Conservation (phyloP, 805 yeast species). For the Ogataea methylovora region DNA sequence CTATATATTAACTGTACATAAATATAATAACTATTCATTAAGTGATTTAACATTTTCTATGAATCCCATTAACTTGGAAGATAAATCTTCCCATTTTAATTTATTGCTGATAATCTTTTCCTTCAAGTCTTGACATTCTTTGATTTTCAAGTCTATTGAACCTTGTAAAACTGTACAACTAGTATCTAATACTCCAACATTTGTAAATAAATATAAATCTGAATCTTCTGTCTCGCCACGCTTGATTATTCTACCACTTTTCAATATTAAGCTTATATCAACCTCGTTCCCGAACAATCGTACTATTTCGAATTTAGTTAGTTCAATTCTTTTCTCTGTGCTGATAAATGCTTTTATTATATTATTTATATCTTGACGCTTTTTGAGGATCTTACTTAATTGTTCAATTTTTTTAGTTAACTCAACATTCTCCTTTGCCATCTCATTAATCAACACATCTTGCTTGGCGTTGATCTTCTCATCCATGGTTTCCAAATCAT, state of each 20-base stretch:
- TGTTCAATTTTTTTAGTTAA: slow-evolving; percentile 13
- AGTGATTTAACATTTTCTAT: background rate
- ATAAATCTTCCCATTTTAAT: slow-evolving; percentile 16
- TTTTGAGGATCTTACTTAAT: slow-evolving; percentile 14
- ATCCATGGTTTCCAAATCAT: slow-evolving; percentile 15
- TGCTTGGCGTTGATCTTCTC: slow-evolving; percentile 9
- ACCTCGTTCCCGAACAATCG: slow-evolving; percentile 21
- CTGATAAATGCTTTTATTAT: slow-evolving; percentile 16
- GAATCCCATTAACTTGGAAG: slow-evolving; percentile 5
- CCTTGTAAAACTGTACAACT: slow-evolving; percentile 14
- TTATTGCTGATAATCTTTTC: slow-evolving; percentile 12
- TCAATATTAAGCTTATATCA: slow-evolving; percentile 14
- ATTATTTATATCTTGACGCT: slow-evolving; percentile 17
- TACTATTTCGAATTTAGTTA: slow-evolving; percentile 15
- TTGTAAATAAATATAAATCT: slow-evolving; percentile 16
- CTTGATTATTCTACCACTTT: slow-evolving; percentile 14
- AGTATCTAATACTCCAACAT: slow-evolving; percentile 10
- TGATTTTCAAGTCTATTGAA: slow-evolving; percentile 15
- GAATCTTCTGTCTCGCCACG: slow-evolving; percentile 9
- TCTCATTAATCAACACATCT: slow-evolving; percentile 12
- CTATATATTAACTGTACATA: background rate
- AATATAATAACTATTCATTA: background rate
- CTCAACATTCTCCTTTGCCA: slow-evolving; percentile 12
- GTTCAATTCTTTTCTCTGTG: slow-evolving; percentile 12
- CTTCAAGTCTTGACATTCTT: slow-evolving; percentile 17